phyloP scores from a whole-genome alignment of 1,284 basidiomycete genomes.

The Trichosporon faecale region DNA sequence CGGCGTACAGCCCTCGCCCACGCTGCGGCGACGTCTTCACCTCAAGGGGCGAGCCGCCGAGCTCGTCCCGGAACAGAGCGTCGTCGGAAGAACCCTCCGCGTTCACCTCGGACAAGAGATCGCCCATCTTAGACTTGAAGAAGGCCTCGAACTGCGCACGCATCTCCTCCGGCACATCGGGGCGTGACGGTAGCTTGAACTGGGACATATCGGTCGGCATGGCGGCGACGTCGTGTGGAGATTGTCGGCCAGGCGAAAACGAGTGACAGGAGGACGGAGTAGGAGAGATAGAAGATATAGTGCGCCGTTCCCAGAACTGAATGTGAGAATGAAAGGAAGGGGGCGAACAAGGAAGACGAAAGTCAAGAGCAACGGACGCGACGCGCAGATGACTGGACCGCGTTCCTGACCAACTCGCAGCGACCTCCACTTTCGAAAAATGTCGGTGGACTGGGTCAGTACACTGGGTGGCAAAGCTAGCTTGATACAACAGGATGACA shows the following conservation, averaged over 20 bases:
- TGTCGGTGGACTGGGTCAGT: not conserved
- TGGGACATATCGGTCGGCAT: not conserved
- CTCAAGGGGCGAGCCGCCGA: slow-evolving; percentile 27
- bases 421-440: slow-evolving; percentile 1
- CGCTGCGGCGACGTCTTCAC: slow-evolving; percentile 21
- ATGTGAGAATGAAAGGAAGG: not conserved
- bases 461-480: not conserved
- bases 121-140: not conserved
- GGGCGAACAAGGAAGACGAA: not conserved
- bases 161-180: not conserved
- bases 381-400: not conserved
- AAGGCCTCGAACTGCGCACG: not conserved
- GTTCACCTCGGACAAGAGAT: not conserved
- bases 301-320: not conserved
- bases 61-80: slow-evolving; percentile 2
- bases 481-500: not conserved
- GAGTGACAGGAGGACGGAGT: no score
- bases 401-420: not conserved
- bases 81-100: not conserved
- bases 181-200: not conserved
- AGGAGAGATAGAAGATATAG: not conserved
- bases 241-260: no score
- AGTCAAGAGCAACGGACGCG: not conserved
- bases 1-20: slow-evolving; percentile 41
- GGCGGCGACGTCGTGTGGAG: no score